Evolutionary conservation across 2,329 filamentous ascomycete species (phyloP).

Genomic region (Capronia epimyces): DNA sequence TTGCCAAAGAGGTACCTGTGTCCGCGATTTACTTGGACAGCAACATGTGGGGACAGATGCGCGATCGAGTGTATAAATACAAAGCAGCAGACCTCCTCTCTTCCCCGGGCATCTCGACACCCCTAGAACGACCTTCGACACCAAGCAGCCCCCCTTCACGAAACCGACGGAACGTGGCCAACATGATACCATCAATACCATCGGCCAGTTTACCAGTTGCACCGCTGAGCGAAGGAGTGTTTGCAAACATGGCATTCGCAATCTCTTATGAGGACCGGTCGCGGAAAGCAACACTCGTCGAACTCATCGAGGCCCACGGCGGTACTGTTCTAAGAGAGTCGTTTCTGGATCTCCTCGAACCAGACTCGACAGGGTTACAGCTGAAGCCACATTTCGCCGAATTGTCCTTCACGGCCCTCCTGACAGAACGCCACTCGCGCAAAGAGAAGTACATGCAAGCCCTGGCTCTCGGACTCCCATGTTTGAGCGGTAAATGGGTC

Average conservation of each 20-base stretch:
- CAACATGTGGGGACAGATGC: slow-evolving; percentile 44
- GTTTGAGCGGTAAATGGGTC: slow-evolving; percentile 77
- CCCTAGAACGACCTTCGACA: slow-evolving; percentile 37
- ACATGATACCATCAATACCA: slow-evolving; percentile 12
- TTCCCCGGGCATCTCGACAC: slow-evolving; percentile 34
- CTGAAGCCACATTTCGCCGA: slow-evolving; percentile 50
- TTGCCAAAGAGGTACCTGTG: slow-evolving; percentile 41
- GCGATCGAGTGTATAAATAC: slow-evolving; percentile 36
- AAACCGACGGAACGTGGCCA: slow-evolving; percentile 27
- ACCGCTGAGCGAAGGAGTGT: slow-evolving; percentile 45
- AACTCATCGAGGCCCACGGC: slow-evolving; percentile 63
- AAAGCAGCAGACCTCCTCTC: slow-evolving; percentile 26
- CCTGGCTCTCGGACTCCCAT: slow-evolving; percentile 80
- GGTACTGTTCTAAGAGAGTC: slow-evolving; percentile 66
- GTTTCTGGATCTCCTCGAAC: slow-evolving; percentile 70
- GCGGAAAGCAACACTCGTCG: slow-evolving; percentile 54
- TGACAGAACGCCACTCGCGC: slow-evolving; percentile 79
- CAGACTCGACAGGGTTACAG: slow-evolving; percentile 50
- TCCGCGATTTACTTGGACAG: slow-evolving; percentile 43
- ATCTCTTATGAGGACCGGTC: slow-evolving; percentile 63
- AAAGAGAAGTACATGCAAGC: slow-evolving; percentile 93
- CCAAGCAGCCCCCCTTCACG: slow-evolving; percentile 47
- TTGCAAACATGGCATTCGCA: slow-evolving; percentile 80
- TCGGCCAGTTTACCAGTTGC: background rate
- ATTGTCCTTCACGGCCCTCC: slow-evolving; percentile 74